Conservation (phyloP, 306 rosid genomes). For the Hippophae gyantsensis region DNA sequence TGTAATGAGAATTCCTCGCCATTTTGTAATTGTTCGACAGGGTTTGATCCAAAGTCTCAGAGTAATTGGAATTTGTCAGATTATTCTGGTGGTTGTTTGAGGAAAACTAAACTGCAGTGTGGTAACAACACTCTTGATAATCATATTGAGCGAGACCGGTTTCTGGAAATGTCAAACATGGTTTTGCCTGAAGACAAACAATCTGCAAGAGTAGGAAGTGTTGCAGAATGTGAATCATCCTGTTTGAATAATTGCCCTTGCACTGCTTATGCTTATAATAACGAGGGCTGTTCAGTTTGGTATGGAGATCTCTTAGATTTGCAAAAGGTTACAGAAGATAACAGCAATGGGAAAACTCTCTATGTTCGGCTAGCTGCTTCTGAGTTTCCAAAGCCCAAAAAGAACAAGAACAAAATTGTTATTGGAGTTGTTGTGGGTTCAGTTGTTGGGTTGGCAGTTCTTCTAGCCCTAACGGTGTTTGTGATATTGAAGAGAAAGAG, state of each 20-base stretch:
- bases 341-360: not conserved
- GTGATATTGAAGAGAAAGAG: slow-evolving; percentile 23
- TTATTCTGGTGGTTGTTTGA: slow-evolving; percentile 46
- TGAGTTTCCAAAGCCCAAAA: slow-evolving; percentile 23
- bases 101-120: slow-evolving; percentile 27
- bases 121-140: slow-evolving; percentile 19
- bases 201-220: slow-evolving; percentile 13
- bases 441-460: slow-evolving; percentile 23
- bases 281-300: slow-evolving; percentile 38
- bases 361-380: slow-evolving; percentile 55
- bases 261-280: slow-evolving; percentile 41
- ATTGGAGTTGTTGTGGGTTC: slow-evolving; percentile 19
- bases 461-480: slow-evolving; percentile 25
- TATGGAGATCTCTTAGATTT: slow-evolving; percentile 17
- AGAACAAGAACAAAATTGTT: too few relatives aligned
- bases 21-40: slow-evolving; percentile 39
- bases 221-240: slow-evolving; percentile 31
- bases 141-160: slow-evolving; percentile 27
- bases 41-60: slow-evolving; percentile 28
- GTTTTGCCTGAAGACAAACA: slow-evolving; percentile 24
- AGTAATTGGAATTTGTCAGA: slow-evolving; percentile 35
- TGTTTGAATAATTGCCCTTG: slow-evolving; percentile 49
- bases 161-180: slow-evolving; percentile 19
- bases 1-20: slow-evolving; percentile 30
- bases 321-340: not conserved